Conservation (phyloP, 2,329 filamentous ascomycete genomes). For the Phialemoniopsis sp. region DNA sequence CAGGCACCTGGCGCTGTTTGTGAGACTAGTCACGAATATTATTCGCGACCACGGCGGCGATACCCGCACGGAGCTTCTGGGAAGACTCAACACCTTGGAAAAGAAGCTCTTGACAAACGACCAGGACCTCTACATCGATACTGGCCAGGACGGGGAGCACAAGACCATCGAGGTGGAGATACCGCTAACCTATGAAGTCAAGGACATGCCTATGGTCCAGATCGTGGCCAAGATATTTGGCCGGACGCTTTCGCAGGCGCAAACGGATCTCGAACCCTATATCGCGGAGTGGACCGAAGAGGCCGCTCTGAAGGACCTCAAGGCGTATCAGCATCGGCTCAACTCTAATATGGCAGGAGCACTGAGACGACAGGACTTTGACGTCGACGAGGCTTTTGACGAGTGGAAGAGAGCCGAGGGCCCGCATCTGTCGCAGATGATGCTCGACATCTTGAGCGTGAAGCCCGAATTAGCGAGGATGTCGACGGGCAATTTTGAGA, state of each 20-base stretch:
- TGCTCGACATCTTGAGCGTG: slow-evolving; percentile 82
- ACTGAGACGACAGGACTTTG: slow-evolving; percentile 81
- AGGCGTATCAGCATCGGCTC: slow-evolving; percentile 86
- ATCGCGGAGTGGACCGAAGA: slow-evolving; percentile 85
- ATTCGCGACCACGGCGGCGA: slow-evolving; percentile 82
- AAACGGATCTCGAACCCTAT: slow-evolving; percentile 81
- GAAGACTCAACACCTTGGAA: slow-evolving; percentile 75
- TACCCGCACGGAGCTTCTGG: slow-evolving; percentile 80
- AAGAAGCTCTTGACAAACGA: slow-evolving; percentile 93
- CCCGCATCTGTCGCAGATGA: slow-evolving; percentile 85
- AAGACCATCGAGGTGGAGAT: slow-evolving; percentile 76
- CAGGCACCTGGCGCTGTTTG: slow-evolving; percentile 89
- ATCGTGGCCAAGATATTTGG: slow-evolving; percentile 84
- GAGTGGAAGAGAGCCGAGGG: slow-evolving; percentile 89
- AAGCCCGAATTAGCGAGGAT: slow-evolving; percentile 82
- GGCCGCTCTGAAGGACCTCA: slow-evolving; percentile 84
- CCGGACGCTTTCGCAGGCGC: slow-evolving; percentile 71
- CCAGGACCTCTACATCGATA: slow-evolving; percentile 72
- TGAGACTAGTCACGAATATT: slow-evolving; percentile 77
- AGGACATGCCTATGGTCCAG: slow-evolving; percentile 93
- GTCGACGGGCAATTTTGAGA: slow-evolving; percentile 55
- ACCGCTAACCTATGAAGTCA: slow-evolving; percentile 85
- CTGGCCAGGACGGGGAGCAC: slow-evolving; percentile 53
- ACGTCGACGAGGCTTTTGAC: slow-evolving; percentile 81
- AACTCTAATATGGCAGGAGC: slow-evolving; percentile 76